Evolutionary conservation across 2,329 filamentous ascomycete species (phyloP), one percentile per base, ranked within the genome.

Genomic region (Epichloe brachyelytri): DNA sequence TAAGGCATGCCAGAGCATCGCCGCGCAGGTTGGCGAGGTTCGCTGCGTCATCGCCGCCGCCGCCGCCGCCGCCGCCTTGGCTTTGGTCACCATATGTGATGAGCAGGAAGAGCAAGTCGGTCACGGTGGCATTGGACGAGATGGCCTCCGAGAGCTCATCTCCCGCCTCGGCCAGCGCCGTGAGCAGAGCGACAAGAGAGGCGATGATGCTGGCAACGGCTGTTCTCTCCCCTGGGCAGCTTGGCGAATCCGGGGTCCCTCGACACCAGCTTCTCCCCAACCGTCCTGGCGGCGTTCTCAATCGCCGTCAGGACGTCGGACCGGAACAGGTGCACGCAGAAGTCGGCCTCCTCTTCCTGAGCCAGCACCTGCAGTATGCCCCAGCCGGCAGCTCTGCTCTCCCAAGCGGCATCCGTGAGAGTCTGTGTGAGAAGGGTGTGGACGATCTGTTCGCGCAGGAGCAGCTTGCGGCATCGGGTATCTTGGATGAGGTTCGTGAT

Each of bases 351-450:
- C 62, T 85, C 82, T 59, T 83, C 77, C 55, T 77, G 69, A 2
- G 76, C 77, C 49, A 86, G 69, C 41, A 79, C 74, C 56, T 76
- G 73, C 49, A 86, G 67, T 56, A 85, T 82, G 12, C 77, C 76
- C 82, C 82, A 86, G n/a, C 80, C 82, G 19, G 80, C 78, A 43
- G 80, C 77, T 46, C 78, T 73, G 58, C 79, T 80, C 65, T 85
- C 80, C 49, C 83, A 68, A 52, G 73, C 78, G 38, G 74, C 68
- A 60, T 86, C 82, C 22, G 79, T 80, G 51, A 85, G 66, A 33
- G 79, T 83, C 68, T 84, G 78, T 34, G 74, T 79, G 53, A 85
- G 72, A 43, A 86, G 63, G 49, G 77, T 76, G 57, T 75, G 75
- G 43, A 85, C 80, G 56, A 86, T 71, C 63, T 83, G 79, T 65